Evolutionary conservation across 192 early-diverging fungal genomes (phyloP), one percentile per base, ranked within the genome.

Genomic region (Rhizoclosmatium globosum): DNA sequence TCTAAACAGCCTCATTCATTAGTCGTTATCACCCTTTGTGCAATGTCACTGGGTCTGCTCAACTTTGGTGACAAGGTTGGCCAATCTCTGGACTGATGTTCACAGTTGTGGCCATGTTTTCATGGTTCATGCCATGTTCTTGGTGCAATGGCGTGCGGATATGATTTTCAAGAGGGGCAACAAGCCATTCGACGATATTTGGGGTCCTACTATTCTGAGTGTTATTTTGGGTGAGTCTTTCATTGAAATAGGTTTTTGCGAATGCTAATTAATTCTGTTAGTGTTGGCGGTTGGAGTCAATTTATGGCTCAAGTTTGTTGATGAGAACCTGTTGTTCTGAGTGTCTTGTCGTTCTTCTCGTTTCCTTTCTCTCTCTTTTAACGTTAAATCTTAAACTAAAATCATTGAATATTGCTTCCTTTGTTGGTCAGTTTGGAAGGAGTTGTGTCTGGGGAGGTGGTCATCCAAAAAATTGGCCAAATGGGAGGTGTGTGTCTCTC

Each of bases 51-150:
- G 41, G 90, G 88, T 9, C 85, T 95, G 3, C 90, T 93, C 79
- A 95, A 94, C 86, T 92, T 93, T 73, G 92, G 92, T 43, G 92
- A 91, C 81, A 68, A 78, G 47, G 90, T 92, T 2, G 92, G 91
- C 47, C 87, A 86, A 85, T 93, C 47, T 86, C 92, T 48, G 93
- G 93, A 21, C 72, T 95, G 43, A 78, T 94, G 17, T 93, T 94
- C 78, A 89, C 92, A 3, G 53, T 91, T 23, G 90, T 95, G 21
- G 89, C 92, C 0, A 71, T 95, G 59, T 43, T 89, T 91, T 92
- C 21, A 90, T 95, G 73, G 80, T 7, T 11, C 59, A 68, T 60
- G 77, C 65, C 19, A 83, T 93, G 71, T 88, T 89, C 71, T 83
- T 94, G 19, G 94, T 91, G 74, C 90, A 93, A 81, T 89, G 89